These are phyloP conservation scores for Dioscorea dumetorum DNA, from an alignment of 106 monocot genomes.

Conservation along the genomic window DNA sequence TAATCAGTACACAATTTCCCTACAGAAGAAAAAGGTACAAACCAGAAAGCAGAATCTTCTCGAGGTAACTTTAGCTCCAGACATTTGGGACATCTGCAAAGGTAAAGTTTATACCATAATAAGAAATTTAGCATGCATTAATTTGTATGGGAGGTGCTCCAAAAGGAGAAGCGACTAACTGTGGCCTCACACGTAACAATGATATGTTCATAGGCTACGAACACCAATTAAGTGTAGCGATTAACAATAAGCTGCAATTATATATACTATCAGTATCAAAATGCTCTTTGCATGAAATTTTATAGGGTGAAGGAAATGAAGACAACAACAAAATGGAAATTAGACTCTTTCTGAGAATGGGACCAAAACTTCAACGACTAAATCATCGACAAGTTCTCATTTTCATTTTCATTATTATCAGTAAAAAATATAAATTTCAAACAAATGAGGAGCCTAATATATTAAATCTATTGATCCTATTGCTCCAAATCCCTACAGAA, in stretches of 20 bases:
- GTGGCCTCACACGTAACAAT: background rate
- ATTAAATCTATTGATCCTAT: no score
- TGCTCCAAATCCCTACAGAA: no score
- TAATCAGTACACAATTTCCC: background rate
- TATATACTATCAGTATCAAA: background rate
- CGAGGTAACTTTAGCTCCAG: conserved; percentile 58
- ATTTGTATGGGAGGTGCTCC: no score
- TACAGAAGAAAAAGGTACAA: conserved; percentile 9
- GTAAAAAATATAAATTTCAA: no score
- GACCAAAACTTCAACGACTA: no score
- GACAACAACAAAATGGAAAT: no score
- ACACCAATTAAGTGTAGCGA: background rate
- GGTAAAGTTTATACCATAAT: background rate
- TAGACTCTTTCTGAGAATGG: no score
- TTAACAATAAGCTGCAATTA: background rate
- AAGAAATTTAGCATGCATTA: background rate
- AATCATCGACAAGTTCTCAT: no score
- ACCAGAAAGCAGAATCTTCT: conserved; percentile 72
- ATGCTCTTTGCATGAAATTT: no score
- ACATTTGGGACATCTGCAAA: conserved; percentile 72
- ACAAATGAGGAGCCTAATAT: no score
- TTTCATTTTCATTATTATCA: no score
- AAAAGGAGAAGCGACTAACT: background rate
- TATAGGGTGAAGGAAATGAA: no score
- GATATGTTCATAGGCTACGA: background rate